Conservation (phyloP, 805 yeast species). For the Saturnispora sanitii region DNA sequence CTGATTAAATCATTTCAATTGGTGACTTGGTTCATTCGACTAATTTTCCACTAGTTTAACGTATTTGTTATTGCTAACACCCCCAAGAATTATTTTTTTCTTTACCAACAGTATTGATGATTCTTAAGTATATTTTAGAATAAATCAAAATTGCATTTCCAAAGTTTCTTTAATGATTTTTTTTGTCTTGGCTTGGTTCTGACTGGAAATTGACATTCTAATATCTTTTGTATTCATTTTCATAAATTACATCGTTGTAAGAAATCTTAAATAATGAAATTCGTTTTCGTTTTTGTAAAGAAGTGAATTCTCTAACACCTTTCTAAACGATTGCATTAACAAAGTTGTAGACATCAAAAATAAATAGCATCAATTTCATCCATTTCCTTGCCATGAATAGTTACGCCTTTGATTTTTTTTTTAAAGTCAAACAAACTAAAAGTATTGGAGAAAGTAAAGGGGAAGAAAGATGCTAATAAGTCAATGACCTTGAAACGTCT, state of each 20-base stretch:
- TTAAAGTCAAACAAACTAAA: constrained; percentile 32
- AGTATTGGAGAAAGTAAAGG: constrained; percentile 28
- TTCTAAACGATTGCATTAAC: constrained; percentile 33
- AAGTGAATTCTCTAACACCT: constrained; percentile 20
- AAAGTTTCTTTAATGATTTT: constrained; percentile 27
- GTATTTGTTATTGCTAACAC: constrained; percentile 30
- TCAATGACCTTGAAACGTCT: constrained; percentile 40
- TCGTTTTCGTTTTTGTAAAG: constrained; percentile 36
- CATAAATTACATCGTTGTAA: constrained; percentile 29
- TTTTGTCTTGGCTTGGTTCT: constrained; percentile 25
- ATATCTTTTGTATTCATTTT: constrained; percentile 30
- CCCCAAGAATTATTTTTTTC: constrained; percentile 31
- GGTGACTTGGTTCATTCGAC: constrained; percentile 39
- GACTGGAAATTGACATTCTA: constrained; percentile 29
- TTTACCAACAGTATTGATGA: constrained; percentile 30
- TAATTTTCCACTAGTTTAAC: constrained; percentile 36
- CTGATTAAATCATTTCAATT: neutral
- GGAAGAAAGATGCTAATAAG: constrained; percentile 32
- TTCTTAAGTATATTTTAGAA: constrained; percentile 31
- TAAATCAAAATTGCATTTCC: constrained; percentile 25
- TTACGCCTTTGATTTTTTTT: constrained; percentile 26
- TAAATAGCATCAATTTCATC: constrained; percentile 29
- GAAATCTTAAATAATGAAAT: constrained; percentile 34
- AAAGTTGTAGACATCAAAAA: constrained; percentile 35
- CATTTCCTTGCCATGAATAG: constrained; percentile 33